Percentiles rank a stretch among this genome's conserved stretches.
Evolutionary conservation across 495 filamentous ascomycete genomes (phyloP).

Genomic region (Amphirosellinia nigrospora): DNA sequence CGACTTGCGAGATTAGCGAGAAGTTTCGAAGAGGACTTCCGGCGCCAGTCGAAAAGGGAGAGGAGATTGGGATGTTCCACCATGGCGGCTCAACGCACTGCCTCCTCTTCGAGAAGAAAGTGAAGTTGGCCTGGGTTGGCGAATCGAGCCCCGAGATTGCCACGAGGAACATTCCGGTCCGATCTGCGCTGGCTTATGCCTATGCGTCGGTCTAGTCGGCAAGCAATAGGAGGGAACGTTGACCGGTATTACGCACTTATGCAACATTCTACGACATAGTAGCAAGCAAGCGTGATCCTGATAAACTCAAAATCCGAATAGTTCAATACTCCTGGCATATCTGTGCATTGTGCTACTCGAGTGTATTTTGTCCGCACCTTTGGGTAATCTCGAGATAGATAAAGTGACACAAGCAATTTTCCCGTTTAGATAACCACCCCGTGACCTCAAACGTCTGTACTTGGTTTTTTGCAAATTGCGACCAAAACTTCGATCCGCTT

Average conservation of each 20-base stretch:
- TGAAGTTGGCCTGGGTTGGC: slow-evolving; percentile 24
- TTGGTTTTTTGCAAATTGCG: slow-evolving; percentile 33
- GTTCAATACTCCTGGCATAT: too few species aligned
- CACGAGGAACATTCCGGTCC: background rate
- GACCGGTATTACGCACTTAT: background rate
- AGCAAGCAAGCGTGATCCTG: background rate
- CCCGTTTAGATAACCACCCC: slow-evolving; percentile 29
- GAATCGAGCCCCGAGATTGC: slow-evolving; percentile 7
- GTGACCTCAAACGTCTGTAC: slow-evolving; percentile 43
- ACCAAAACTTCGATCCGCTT: slow-evolving; percentile 36
- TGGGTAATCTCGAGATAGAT: background rate
- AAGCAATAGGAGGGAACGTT: background rate
- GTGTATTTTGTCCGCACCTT: background rate
- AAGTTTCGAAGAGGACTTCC: slow-evolving; percentile 43
- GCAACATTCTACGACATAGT: background rate
- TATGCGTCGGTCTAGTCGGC: background rate
- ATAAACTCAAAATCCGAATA: background rate
- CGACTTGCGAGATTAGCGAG: slow-evolving; percentile 60
- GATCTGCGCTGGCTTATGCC: slow-evolving; percentile 11
- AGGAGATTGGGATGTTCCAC: slow-evolving; percentile 67
- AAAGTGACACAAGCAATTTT: background rate
- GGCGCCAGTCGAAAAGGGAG: slow-evolving; percentile 59
- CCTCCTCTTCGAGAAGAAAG: slow-evolving; percentile 51
- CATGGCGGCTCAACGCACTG: slow-evolving; percentile 65
- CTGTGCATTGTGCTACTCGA: background rate